Evolutionary conservation across 345 rosid species (phyloP).

Genomic region (Leavenworthia alabamica): DNA sequence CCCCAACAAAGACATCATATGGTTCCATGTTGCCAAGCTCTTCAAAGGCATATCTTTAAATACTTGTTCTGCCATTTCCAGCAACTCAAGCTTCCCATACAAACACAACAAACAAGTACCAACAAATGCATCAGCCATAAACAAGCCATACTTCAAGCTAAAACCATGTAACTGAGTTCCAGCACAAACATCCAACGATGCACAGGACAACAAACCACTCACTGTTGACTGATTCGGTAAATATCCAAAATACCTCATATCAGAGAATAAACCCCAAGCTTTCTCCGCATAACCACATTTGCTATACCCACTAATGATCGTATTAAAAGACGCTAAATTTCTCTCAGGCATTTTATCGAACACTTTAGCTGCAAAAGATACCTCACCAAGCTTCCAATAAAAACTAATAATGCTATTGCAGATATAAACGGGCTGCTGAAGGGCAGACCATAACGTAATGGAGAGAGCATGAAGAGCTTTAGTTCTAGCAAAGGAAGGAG

Average conservation of each 20-base stretch:
- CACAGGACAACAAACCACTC: constrained; percentile 54
- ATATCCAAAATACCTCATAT: constrained; percentile 46
- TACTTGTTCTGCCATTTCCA: constrained; percentile 42
- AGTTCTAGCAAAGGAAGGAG: constrained; percentile 42
- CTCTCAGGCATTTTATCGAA: constrained; percentile 64
- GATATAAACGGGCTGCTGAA: constrained; percentile 45
- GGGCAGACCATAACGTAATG: constrained; percentile 37
- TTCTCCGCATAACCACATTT: constrained; percentile 34
- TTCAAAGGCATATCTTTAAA: constrained; percentile 61
- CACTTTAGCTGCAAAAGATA: constrained; percentile 42
- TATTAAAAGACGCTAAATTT: constrained; percentile 49
- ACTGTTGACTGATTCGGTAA: constrained; percentile 49
- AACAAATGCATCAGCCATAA: constrained; percentile 51
- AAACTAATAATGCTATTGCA: constrained; percentile 49
- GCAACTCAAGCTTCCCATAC: constrained; percentile 53
- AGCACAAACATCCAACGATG: constrained; percentile 30
- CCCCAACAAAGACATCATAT: constrained; percentile 54
- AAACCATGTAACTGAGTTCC: constrained; percentile 63
- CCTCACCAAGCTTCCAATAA: constrained; percentile 33
- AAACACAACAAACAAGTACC: constrained; percentile 64
- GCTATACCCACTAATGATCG: constrained; percentile 47
- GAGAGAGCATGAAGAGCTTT: constrained; percentile 66
- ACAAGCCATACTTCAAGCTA: constrained; percentile 53
- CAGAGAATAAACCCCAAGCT: constrained; percentile 39
- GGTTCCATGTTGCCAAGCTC: constrained; percentile 72